A percentile compares a stretch with the other conserved stretches of the same genome.
These are phyloP conservation scores for Ophiostoma quercus DNA, from an alignment of 2,329 filamentous ascomycete species.

Conservation along the genomic window DNA sequence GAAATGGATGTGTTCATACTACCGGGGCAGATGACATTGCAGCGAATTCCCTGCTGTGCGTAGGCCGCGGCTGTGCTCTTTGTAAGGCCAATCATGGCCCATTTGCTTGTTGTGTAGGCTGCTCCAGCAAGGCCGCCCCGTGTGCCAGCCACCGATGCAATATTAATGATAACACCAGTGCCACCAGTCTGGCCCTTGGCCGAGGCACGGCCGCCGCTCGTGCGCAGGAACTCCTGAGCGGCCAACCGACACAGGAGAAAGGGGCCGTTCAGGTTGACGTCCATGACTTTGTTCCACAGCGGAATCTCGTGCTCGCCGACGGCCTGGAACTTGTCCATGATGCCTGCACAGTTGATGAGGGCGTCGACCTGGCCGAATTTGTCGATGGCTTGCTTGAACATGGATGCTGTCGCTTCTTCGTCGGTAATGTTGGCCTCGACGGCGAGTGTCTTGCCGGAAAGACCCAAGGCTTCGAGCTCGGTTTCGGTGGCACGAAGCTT, in stretches of 20 bases:
- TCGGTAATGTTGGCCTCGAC: neutral
- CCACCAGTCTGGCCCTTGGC: neutral
- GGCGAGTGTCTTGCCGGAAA: neutral
- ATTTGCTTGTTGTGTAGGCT: neutral
- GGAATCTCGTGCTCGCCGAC: constrained; percentile 43
- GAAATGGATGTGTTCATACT: constrained; percentile 53
- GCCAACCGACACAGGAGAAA: constrained; percentile 36
- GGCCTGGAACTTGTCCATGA: constrained; percentile 53
- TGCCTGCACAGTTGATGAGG: constrained; percentile 54
- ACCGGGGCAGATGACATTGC: constrained; percentile 47
- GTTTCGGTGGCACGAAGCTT: neutral
- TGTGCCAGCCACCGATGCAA: neutral
- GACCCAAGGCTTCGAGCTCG: neutral
- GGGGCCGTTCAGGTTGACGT: constrained; percentile 52
- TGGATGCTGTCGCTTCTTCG: neutral
- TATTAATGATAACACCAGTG: neutral
- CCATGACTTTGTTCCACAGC: constrained; percentile 50
- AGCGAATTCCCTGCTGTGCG: constrained; percentile 48
- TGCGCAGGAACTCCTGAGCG: neutral
- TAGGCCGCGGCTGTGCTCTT: constrained; percentile 49
- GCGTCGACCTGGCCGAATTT: constrained; percentile 43
- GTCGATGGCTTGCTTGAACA: neutral
- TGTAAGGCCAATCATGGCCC: neutral
- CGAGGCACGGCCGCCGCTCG: neutral
- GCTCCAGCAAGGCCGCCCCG: neutral